Evolutionary conservation across 306 rosid species (phyloP).

Genomic region (Vigna radiata): DNA sequence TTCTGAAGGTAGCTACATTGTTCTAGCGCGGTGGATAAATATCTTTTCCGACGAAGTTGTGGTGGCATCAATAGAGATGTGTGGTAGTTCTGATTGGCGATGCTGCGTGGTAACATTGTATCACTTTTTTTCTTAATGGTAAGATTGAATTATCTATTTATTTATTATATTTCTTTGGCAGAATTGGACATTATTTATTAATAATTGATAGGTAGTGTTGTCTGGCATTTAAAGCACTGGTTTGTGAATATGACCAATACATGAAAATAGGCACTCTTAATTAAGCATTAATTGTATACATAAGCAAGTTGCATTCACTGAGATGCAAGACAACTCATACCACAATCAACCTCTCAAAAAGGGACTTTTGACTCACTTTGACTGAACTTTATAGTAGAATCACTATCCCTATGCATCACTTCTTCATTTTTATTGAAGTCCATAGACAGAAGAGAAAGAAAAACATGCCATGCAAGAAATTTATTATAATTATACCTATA

Average conservation of each 20-base stretch:
- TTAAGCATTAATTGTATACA: background rate
- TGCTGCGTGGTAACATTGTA: too few species aligned
- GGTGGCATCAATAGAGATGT: too few species aligned
- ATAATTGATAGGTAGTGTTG: too few species aligned
- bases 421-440: background rate
- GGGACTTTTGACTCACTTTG: conserved; percentile 76
- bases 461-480: background rate
- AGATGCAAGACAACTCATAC: background rate
- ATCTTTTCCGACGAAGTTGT: too few species aligned
- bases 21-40: too few species aligned
- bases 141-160: too few species aligned
- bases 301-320: background rate
- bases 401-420: background rate
- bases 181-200: too few species aligned
- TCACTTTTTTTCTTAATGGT: too few species aligned
- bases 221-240: background rate
- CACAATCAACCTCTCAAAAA: background rate
- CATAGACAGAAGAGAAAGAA: background rate
- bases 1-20: too few species aligned
- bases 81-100: too few species aligned
- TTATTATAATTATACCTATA: background rate
- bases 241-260: background rate
- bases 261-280: background rate
- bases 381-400: conserved; percentile 31
- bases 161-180: too few species aligned